Evolutionary conservation across 495 filamentous ascomycete genomes (phyloP), one percentile per base, ranked within the genome.

Genomic region (Aspergillus sclerotioniger): DNA sequence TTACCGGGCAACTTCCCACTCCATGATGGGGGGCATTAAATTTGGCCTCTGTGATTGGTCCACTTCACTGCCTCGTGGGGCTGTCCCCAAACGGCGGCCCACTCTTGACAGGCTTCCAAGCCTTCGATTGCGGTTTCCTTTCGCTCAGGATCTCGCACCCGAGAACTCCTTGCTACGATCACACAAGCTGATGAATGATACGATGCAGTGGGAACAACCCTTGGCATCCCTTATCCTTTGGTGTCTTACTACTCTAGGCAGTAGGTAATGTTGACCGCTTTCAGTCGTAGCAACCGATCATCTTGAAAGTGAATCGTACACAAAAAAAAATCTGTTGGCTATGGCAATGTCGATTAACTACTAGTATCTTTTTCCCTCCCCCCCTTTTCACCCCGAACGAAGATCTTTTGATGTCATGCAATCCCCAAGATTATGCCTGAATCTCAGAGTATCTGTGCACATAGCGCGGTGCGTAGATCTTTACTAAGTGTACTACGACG

Each of bases 51-150:
- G 13, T 59, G 29, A 61, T 61, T 66, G 64, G 64, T 12, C 43
- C 19, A 17, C 6, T 2, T 19, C 32, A 51, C 43, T 47, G 41
- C 59, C 54, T 61, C 58, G 53, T 63, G 61, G 64, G 56, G 55
- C 20, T 51, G 29, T 16, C 21, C 46, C 57, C 51, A 63, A 67
- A 63, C 64, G 61, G 56, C 58, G 64, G 44, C 61, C 64, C 64
- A 62, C 61, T 60, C 55, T 63, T 67, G 64, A 67, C 61, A 67
- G 47, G 64, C 61, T 60, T 60, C 63, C 63, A 65, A 62, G 56
- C 54, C 59, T 61, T 60, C 56, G 47, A 58, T 60, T 41, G 50
- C 51, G 31, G 56, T 49, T 58, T 62, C 54, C 57, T 48, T 54
- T 51, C 50, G 51, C 32, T 56, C 45, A 60, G 54, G 61, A 67